phyloP scores from a whole-genome alignment of 768 basidiomycete species.

The Pleurotus tuoliensis region DNA sequence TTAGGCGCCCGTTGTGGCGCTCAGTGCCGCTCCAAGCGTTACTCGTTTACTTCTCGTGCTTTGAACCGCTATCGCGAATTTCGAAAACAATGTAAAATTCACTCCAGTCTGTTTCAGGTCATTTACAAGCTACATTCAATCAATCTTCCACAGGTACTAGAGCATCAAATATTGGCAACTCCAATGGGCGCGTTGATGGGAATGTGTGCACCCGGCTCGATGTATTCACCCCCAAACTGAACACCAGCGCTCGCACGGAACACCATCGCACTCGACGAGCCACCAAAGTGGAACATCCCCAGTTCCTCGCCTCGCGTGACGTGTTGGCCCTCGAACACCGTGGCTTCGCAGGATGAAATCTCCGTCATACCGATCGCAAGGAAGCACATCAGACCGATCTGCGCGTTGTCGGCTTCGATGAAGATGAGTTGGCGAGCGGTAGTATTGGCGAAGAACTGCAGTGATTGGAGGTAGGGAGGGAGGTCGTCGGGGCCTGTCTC shows the following conservation, averaged over 20 bases:
- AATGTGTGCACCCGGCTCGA: background rate
- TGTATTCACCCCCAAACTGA: conserved; percentile 1
- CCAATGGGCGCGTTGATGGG: conserved; percentile 1
- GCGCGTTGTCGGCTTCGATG: conserved; percentile 47
- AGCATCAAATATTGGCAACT: too few species aligned
- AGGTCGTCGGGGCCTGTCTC: conserved; percentile 1
- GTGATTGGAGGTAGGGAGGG: conserved; percentile 21
- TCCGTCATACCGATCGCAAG: conserved; percentile 59
- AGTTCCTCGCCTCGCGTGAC: conserved; percentile 52
- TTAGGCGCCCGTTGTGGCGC: too few species aligned
- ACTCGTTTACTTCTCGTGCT: too few species aligned
- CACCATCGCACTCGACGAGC: conserved; percentile 44
- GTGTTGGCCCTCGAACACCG: conserved; percentile 39
- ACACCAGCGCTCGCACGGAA: conserved; percentile 30
- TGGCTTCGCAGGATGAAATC: conserved; percentile 55
- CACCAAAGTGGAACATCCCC: conserved; percentile 65
- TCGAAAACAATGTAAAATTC: too few species aligned
- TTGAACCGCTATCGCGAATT: too few species aligned
- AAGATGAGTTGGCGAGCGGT: conserved; percentile 51
- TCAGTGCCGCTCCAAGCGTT: too few species aligned
- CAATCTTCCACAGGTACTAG: too few species aligned
- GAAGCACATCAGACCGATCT: conserved; percentile 57
- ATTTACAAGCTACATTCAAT: too few species aligned
- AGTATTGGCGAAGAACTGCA: conserved; percentile 37
- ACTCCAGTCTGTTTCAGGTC: too few species aligned